Conservation (phyloP, 2,329 filamentous ascomycete genomes). For the Westerdykella sp. region DNA sequence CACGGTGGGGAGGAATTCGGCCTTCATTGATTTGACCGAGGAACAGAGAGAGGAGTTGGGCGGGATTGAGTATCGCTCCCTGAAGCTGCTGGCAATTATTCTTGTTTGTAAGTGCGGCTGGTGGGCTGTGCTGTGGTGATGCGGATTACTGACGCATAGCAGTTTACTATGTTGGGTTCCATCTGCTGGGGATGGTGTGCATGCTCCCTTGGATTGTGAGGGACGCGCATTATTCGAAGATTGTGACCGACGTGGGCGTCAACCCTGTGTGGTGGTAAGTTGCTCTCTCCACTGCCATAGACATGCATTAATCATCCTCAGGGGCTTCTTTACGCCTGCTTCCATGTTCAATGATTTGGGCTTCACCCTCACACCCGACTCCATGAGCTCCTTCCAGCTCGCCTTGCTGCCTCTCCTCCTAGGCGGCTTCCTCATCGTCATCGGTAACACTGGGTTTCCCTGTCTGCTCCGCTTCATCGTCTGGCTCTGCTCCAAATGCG, state of each 20-base stretch:
- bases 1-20: constrained; percentile 87
- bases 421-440: constrained; percentile 80
- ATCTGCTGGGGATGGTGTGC: constrained; percentile 66
- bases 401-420: constrained; percentile 71
- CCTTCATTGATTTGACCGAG: constrained; percentile 79
- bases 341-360: constrained; percentile 95
- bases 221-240: constrained; percentile 49
- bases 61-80: constrained; percentile 88
- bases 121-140: neutral
- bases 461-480: constrained; percentile 92
- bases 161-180: constrained; percentile 78
- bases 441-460: constrained; percentile 92
- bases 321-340: constrained; percentile 76
- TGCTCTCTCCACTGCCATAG: neutral
- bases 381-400: constrained; percentile 81
- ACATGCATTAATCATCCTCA: constrained; percentile 10
- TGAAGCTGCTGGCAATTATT: constrained; percentile 78
- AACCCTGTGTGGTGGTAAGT: constrained; percentile 71
- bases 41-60: constrained; percentile 92
- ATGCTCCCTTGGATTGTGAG: constrained; percentile 75
- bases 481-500: constrained; percentile 66
- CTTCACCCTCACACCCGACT: constrained; percentile 85
- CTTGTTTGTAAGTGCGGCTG: constrained; percentile 47
- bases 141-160: neutral
- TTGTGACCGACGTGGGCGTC: constrained; percentile 59